Conservation (phyloP, 192 early-diverging fungal species). For the Allomyces javanicus region DNA sequence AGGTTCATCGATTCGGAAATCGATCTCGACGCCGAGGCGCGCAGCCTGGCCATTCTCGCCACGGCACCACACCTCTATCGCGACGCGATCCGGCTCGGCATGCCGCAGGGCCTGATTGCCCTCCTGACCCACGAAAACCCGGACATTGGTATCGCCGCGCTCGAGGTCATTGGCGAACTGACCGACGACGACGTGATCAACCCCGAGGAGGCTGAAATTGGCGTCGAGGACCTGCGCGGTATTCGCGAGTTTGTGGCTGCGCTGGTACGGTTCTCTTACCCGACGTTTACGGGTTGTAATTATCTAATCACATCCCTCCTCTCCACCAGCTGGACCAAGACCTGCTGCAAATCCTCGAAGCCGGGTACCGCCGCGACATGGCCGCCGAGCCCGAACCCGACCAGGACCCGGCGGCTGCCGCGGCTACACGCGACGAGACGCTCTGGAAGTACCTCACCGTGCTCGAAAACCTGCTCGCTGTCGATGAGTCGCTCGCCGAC, state of each 20-base stretch:
- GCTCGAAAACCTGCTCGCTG: background rate
- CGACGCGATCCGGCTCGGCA: conserved; percentile 46
- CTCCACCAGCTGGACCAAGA: conserved; percentile 8
- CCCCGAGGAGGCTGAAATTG: conserved; percentile 34
- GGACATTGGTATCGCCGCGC: conserved; percentile 67
- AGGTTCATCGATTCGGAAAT: conserved; percentile 88
- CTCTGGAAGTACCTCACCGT: background rate
- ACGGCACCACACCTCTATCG: conserved; percentile 63
- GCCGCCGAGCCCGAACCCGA: conserved; percentile 59
- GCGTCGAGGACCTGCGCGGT: conserved; percentile 26
- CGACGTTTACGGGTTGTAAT: background rate
- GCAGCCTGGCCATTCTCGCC: conserved; percentile 48
- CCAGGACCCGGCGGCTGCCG: conserved; percentile 52
- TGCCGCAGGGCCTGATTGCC: conserved; percentile 39
- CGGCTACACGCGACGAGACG: background rate
- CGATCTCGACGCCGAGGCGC: conserved; percentile 79
- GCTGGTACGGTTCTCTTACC: conserved; percentile 20
- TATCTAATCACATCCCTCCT: background rate
- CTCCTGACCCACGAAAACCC: conserved; percentile 83
- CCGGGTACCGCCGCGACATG: background rate
- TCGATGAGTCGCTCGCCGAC: conserved; percentile 46
- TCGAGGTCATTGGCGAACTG: conserved; percentile 75
- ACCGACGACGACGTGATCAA: conserved; percentile 70
- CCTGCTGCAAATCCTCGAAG: background rate
- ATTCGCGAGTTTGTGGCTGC: conserved; percentile 49